Percentiles rank a stretch among this genome's conserved stretches.
phyloP scores from a whole-genome alignment of 169 alveolate species.

The Ichthyophthirius multifiliis region DNA sequence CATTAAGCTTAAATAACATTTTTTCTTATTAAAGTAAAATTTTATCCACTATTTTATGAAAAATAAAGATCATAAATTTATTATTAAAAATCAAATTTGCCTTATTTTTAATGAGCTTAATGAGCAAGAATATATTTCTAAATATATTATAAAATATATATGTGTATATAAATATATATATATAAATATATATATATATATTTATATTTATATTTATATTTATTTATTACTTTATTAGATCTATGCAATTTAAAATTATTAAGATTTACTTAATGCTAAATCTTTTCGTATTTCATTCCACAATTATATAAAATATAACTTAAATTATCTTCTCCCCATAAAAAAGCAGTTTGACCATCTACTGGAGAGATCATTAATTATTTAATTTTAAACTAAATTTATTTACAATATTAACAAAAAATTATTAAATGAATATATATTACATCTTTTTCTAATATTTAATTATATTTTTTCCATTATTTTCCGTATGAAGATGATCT shows the following conservation, averaged over 20 bases:
- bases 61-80: constrained; percentile 12
- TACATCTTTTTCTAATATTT: not conserved
- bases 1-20: constrained; percentile 38
- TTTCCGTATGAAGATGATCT: not conserved
- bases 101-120: constrained; percentile 48
- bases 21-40: not conserved
- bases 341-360: constrained; percentile 44
- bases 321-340: constrained; percentile 51
- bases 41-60: constrained; percentile 27
- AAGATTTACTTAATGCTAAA: constrained; percentile 46
- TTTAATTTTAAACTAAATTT: not conserved
- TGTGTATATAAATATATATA: too few species aligned
- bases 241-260: constrained; percentile 62
- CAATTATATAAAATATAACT: constrained; percentile 64
- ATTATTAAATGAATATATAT: not conserved
- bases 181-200: not conserved
- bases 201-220: not conserved
- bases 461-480: not conserved
- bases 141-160: not conserved
- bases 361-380: constrained; percentile 45
- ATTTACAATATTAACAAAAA: not conserved
- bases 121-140: constrained; percentile 59
- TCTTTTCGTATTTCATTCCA: constrained; percentile 46
- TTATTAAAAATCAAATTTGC: constrained; percentile 51
- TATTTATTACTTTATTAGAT: constrained; percentile 14